Conservation (phyloP, 169 alveolate species). For the Plasmodium malariae region DNA sequence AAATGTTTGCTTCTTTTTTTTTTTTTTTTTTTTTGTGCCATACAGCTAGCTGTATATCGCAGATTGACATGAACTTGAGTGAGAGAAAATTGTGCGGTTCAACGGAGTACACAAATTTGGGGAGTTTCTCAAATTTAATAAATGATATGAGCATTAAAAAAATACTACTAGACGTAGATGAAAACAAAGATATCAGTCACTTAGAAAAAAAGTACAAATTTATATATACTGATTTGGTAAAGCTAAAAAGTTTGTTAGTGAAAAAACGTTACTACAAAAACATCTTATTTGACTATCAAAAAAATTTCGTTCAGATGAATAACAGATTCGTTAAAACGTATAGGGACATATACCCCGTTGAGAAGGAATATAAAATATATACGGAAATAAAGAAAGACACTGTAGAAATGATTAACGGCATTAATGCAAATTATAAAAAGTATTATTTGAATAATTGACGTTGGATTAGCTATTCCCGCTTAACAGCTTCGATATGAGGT, state of each 20-base stretch:
- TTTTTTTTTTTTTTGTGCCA: not conserved
- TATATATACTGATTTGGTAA: slow-evolving; percentile 65
- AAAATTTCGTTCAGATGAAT: slow-evolving; percentile 48
- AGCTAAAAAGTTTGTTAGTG: slow-evolving; percentile 52
- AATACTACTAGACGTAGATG: slow-evolving; percentile 58
- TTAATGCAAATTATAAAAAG: slow-evolving; percentile 58
- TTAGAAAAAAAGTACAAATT: slow-evolving; percentile 60
- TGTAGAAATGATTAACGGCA: slow-evolving; percentile 29
- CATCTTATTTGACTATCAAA: slow-evolving; percentile 69
- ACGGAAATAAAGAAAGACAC: slow-evolving; percentile 75
- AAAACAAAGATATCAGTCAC: slow-evolving; percentile 46
- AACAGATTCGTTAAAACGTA: slow-evolving; percentile 75
- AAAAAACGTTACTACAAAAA: slow-evolving; percentile 68
- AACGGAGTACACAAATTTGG: slow-evolving; percentile 24
- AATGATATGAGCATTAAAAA: slow-evolving; percentile 49
- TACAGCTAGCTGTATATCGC: slow-evolving; percentile 8
- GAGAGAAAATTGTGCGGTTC: not conserved
- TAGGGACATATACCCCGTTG: slow-evolving; percentile 76
- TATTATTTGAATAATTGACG: slow-evolving; percentile 13
- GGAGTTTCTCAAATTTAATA: slow-evolving; percentile 58
- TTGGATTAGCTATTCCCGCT: too few relatives aligned
- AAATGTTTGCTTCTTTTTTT: not conserved
- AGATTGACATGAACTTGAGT: not conserved
- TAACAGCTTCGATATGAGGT: too few relatives aligned
- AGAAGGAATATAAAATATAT: slow-evolving; percentile 66